Percentiles rank a stretch among this genome's conserved stretches.
Conservation (phyloP, 1,139 yeast species). For the Zygosaccharomyces sapae region DNA sequence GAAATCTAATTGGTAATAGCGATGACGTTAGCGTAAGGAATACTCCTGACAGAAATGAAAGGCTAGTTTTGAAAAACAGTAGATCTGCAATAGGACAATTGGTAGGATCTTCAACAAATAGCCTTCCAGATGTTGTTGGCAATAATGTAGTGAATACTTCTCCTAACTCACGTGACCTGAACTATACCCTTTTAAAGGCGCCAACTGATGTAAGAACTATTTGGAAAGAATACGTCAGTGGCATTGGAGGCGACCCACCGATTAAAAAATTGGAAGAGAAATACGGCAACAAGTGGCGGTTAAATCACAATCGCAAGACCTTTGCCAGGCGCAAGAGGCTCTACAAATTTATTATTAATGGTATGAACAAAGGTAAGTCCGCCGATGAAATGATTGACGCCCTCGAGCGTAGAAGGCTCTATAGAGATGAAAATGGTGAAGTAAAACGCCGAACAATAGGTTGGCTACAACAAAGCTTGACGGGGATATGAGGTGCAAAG, state of each 20-base stretch:
- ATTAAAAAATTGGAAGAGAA: constrained; percentile 36
- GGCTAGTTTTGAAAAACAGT: constrained; percentile 6
- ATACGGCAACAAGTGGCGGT: constrained; percentile 38
- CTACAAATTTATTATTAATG: constrained; percentile 37
- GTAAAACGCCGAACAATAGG: constrained; percentile 35
- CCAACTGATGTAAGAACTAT: constrained; percentile 37
- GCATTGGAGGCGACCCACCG: constrained; percentile 37
- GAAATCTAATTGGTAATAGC: neutral
- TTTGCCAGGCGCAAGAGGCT: constrained; percentile 38
- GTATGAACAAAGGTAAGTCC: constrained; percentile 35
- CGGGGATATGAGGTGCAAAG: constrained; percentile 24
- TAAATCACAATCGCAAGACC: constrained; percentile 34
- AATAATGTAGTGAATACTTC: neutral
- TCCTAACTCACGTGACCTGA: constrained; percentile 15
- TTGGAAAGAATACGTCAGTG: constrained; percentile 38
- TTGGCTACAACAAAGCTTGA: constrained; percentile 37
- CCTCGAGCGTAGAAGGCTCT: constrained; percentile 33
- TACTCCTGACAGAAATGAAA: constrained; percentile 4
- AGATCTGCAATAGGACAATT: neutral
- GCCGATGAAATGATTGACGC: constrained; percentile 36
- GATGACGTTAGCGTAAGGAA: neutral
- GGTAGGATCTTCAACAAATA: neutral
- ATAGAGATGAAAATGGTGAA: constrained; percentile 34
- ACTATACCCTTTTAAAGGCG: constrained; percentile 34
- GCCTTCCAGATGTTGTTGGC: neutral